These are phyloP conservation scores for Moesziomyces sp. DNA, from an alignment of 1,284 basidiomycete species.

Conservation along the genomic window DNA sequence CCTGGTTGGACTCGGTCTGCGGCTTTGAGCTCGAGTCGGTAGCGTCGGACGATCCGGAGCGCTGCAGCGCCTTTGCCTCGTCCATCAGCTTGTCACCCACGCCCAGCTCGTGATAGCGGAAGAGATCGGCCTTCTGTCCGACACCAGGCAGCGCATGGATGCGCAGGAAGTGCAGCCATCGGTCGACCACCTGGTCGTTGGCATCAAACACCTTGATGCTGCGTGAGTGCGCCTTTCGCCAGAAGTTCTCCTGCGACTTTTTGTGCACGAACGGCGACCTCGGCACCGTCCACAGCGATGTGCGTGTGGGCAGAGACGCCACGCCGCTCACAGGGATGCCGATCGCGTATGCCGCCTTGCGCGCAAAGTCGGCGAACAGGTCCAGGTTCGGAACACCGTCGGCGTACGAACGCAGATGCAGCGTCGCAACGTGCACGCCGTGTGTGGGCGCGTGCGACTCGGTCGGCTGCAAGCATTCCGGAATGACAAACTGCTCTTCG, in stretches of 20 bases:
- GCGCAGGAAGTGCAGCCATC: constrained; percentile 84
- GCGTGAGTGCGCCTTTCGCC: constrained; percentile 83
- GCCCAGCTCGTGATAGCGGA: constrained; percentile 68
- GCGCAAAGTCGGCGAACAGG: constrained; percentile 84
- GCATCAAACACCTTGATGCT: constrained; percentile 92
- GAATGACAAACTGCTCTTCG: constrained; percentile 40
- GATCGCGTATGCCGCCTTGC: constrained; percentile 83
- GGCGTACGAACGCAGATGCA: constrained; percentile 83
- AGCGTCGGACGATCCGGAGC: constrained; percentile 5
- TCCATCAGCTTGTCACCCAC: constrained; percentile 44
- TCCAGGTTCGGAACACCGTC: constrained; percentile 73
- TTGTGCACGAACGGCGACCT: constrained; percentile 91
- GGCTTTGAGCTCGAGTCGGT: background rate
- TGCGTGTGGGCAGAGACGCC: constrained; percentile 79
- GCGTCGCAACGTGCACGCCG: constrained; percentile 80
- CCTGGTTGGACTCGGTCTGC: background rate
- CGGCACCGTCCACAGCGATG: constrained; percentile 85
- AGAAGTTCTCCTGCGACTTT: constrained; percentile 95
- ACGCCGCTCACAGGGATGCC: constrained; percentile 82
- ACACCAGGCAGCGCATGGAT: constrained; percentile 84
- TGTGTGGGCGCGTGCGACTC: constrained; percentile 71
- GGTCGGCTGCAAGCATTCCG: constrained; percentile 40
- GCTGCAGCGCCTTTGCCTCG: constrained; percentile 34
- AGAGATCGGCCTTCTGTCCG: constrained; percentile 82
- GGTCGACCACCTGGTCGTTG: constrained; percentile 79